phyloP scores from a whole-genome alignment of 2,329 filamentous ascomycete genomes.

The Macroventuria anomochaeta region DNA sequence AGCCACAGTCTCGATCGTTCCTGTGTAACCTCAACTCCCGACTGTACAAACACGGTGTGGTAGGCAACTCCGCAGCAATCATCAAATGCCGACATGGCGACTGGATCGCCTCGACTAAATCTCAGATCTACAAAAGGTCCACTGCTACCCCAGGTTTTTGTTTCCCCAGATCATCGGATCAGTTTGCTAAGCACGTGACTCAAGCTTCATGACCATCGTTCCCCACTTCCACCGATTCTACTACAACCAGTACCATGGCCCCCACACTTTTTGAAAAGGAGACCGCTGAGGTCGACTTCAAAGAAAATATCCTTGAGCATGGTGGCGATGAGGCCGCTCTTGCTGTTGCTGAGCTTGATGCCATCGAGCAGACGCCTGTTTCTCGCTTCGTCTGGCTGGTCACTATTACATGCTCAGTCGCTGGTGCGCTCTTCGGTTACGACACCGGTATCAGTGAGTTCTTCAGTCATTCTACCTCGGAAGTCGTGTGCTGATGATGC shows the following conservation, averaged over 20 bases:
- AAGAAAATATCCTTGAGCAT: slow-evolving; percentile 1
- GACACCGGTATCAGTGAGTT: slow-evolving; percentile 34
- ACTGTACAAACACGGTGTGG: background rate
- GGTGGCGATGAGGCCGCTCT: slow-evolving; percentile 4
- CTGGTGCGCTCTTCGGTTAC: slow-evolving; percentile 49
- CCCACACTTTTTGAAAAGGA: slow-evolving; percentile 1
- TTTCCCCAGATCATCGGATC: slow-evolving; percentile 5
- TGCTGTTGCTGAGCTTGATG: slow-evolving; percentile 9
- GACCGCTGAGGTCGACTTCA: background rate
- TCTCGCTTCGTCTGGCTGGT: slow-evolving; percentile 11
- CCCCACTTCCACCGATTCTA: slow-evolving; percentile 1
- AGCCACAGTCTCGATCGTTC: background rate
- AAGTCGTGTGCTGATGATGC: slow-evolving; percentile 44
- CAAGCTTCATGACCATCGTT: background rate
- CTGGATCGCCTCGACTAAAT: background rate
- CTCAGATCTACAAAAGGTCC: slow-evolving; percentile 4
- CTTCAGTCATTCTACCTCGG: too few species aligned
- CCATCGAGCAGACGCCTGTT: slow-evolving; percentile 13
- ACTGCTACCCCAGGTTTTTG: slow-evolving; percentile 2
- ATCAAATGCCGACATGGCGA: background rate
- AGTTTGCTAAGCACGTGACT: background rate
- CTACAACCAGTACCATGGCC: slow-evolving; percentile 1
- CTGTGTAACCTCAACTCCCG: background rate
- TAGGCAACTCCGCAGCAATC: slow-evolving; percentile 1
- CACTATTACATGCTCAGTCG: slow-evolving; percentile 26